Conservation (phyloP, 2,329 filamentous ascomycete species). For the Karstenula rhodostoma region DNA sequence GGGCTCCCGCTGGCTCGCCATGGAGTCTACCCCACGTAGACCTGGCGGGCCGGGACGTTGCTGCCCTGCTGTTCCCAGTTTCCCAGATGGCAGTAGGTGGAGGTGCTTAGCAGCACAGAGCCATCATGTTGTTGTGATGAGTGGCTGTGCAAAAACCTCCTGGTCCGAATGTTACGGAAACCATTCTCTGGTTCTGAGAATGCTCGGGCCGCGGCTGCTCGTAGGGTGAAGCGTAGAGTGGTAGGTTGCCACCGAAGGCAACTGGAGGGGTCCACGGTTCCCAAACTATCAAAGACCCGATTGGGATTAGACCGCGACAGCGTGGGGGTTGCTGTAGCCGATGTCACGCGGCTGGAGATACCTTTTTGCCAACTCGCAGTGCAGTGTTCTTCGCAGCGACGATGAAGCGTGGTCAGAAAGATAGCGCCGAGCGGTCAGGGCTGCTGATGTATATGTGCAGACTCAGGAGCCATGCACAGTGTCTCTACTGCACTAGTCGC, state of each 20-base stretch:
- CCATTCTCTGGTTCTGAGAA: constrained; percentile 34
- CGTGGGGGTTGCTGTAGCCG: constrained; percentile 31
- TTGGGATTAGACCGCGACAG: constrained; percentile 41
- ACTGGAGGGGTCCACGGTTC: constrained; percentile 38
- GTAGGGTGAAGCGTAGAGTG: constrained; percentile 34
- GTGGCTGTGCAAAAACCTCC: constrained; percentile 36
- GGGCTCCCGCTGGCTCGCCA: constrained; percentile 37
- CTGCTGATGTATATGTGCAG: constrained; percentile 31
- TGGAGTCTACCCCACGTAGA: constrained; percentile 31
- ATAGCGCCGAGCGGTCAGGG: constrained; percentile 24
- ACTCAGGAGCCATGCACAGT: constrained; percentile 13
- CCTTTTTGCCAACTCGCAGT: background rate
- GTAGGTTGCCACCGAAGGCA: constrained; percentile 28
- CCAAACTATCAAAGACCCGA: constrained; percentile 46
- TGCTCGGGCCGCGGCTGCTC: constrained; percentile 24
- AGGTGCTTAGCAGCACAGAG: constrained; percentile 34
- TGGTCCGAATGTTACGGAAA: constrained; percentile 36
- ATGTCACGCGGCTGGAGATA: constrained; percentile 18
- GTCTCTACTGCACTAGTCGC: constrained; percentile 18
- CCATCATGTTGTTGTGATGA: constrained; percentile 27
- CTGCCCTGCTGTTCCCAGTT: constrained; percentile 27
- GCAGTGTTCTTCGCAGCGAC: background rate
- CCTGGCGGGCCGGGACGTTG: constrained; percentile 21
- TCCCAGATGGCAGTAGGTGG: constrained; percentile 29
- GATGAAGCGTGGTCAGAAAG: constrained; percentile 6